Conservation (phyloP, 2,329 filamentous ascomycete genomes). For the Chrysosporium queenslandicum region DNA sequence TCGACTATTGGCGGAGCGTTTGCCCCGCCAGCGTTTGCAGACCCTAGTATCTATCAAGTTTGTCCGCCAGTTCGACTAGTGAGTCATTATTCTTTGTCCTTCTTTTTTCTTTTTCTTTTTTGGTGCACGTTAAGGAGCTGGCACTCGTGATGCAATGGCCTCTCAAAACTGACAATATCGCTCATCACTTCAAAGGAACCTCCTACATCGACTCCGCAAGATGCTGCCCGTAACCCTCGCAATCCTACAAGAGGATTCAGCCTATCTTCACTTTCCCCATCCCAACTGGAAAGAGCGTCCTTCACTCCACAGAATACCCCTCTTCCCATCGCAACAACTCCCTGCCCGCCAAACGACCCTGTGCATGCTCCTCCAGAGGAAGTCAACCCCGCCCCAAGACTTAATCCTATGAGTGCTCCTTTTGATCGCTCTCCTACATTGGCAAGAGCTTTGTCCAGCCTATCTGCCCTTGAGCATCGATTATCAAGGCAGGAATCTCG, state of each 20-base stretch:
- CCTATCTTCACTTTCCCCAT: not conserved
- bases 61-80: too few relatives aligned
- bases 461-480: not conserved
- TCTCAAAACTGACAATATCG: too few relatives aligned
- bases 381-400: not conserved
- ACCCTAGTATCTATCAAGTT: too few relatives aligned
- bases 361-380: not conserved
- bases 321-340: not conserved
- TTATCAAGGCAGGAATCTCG: conserved; percentile 4
- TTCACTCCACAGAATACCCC: not conserved
- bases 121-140: too few relatives aligned
- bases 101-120: too few relatives aligned
- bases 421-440: not conserved
- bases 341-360: not conserved
- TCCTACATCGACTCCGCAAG: not conserved
- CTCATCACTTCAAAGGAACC: not conserved
- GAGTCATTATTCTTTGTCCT: too few relatives aligned
- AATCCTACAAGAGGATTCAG: not conserved
- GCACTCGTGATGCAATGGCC: too few relatives aligned
- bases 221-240: not conserved
- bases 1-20: too few relatives aligned
- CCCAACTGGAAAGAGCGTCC: not conserved
- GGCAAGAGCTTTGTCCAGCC: not conserved
- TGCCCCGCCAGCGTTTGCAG: too few relatives aligned
- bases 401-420: not conserved